Percentiles rank a stretch among this genome's conserved stretches.
phyloP scores from a whole-genome alignment of 2,329 filamentous ascomycete genomes.

The Fusarium pseudoanthophilum region DNA sequence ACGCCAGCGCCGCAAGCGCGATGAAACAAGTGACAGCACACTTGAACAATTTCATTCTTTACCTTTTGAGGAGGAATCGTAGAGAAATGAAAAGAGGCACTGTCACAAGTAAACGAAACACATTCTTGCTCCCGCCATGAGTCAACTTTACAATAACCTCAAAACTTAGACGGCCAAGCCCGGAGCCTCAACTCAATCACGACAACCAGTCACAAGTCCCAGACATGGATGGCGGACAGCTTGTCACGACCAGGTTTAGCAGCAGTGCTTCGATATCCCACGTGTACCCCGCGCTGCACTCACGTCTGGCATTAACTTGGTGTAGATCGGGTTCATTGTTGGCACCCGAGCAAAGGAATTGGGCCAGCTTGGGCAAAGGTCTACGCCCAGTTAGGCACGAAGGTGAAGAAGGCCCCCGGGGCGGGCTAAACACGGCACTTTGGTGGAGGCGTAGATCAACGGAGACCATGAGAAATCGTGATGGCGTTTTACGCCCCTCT shows the following conservation, averaged over 20 bases:
- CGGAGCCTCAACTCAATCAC: conserved; percentile 28
- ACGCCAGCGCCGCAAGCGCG: conserved; percentile 11
- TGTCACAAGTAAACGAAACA: background rate
- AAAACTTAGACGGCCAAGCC: background rate
- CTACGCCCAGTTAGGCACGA: conserved; percentile 32
- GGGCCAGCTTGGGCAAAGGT: conserved; percentile 32
- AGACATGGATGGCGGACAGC: conserved; percentile 21
- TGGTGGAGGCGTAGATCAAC: conserved; percentile 39
- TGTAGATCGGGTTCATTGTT: conserved; percentile 34
- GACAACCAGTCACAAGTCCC: conserved; percentile 13
- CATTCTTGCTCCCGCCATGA: conserved; percentile 7
- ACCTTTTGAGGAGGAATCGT: background rate
- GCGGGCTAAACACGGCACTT: conserved; percentile 32
- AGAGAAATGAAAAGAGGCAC: background rate
- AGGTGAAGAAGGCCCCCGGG: conserved; percentile 1
- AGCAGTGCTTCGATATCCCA: conserved; percentile 28
- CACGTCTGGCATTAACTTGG: conserved; percentile 12
- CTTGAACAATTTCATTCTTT: background rate
- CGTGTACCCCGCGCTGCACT: conserved; percentile 40
- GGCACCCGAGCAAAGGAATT: conserved; percentile 29
- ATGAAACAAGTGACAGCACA: conserved; percentile 6
- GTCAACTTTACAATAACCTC: conserved; percentile 22
- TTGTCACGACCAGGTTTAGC: conserved; percentile 12
- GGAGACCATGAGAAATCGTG: conserved; percentile 21
- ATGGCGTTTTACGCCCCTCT: conserved; percentile 20